Percentiles rank a stretch among this genome's conserved stretches.
These are phyloP conservation scores for Dioscorea dumetorum DNA, from an alignment of 106 monocot species.

Conservation along the genomic window DNA sequence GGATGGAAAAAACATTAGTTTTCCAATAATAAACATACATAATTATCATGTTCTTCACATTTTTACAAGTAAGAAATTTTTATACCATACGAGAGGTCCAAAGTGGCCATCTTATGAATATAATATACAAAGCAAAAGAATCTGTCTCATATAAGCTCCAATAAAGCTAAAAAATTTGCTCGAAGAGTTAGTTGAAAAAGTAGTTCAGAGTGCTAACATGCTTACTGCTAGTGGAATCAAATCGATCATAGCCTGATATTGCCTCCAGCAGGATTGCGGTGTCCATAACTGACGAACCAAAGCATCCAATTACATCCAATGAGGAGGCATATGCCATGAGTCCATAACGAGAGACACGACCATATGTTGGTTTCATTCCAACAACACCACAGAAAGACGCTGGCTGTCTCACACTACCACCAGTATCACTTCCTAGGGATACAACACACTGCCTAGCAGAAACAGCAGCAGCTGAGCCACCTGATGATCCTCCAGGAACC, in stretches of 20 bases:
- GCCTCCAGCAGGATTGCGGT: slow-evolving; percentile 64
- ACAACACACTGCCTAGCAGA: slow-evolving; percentile 85
- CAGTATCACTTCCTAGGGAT: slow-evolving; percentile 91
- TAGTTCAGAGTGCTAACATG: slow-evolving; percentile 31
- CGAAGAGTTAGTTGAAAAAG: neutral
- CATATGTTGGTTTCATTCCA: slow-evolving; percentile 94
- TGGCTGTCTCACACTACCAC: slow-evolving; percentile 96
- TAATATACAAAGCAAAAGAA: too few species aligned
- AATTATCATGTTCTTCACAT: too few species aligned
- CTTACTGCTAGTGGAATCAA: slow-evolving; percentile 83
- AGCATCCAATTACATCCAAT: slow-evolving; percentile 84
- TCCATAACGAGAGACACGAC: slow-evolving; percentile 84
- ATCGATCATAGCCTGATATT: slow-evolving; percentile 80
- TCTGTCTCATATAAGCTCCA: too few species aligned
- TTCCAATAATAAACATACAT: too few species aligned
- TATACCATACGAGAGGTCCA: too few species aligned
- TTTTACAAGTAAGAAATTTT: too few species aligned
- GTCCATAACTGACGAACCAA: slow-evolving; percentile 75
- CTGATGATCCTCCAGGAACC: slow-evolving; percentile 98
- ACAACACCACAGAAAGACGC: slow-evolving; percentile 98
- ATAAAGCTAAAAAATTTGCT: too few species aligned
- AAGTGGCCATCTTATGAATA: too few species aligned
- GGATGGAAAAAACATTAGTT: too few species aligned
- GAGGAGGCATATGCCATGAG: slow-evolving; percentile 99
- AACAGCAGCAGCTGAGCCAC: slow-evolving; percentile 93